Evolutionary conservation across 225 moss, liverwort and hornwort species (phyloP).

Genomic region (Polytrichum commune): DNA sequence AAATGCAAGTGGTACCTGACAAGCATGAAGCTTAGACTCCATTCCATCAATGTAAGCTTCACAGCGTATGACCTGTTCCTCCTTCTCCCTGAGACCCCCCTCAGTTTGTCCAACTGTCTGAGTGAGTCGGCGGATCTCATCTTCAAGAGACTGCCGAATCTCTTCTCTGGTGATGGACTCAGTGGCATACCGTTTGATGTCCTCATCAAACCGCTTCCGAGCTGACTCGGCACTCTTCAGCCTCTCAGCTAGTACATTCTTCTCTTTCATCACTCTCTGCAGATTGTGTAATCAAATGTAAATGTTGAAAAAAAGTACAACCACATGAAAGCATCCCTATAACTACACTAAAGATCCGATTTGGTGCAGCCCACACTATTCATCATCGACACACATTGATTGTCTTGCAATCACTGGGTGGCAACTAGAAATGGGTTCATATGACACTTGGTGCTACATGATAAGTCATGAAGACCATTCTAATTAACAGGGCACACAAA

Average conservation of each 20-base stretch:
- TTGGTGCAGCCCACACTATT: too few relatives aligned
- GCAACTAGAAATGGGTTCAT: too few relatives aligned
- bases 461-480: too few relatives aligned
- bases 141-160: conserved; percentile 57
- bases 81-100: conserved; percentile 67
- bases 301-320: background rate
- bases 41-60: conserved; percentile 74
- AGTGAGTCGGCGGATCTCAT: conserved; percentile 61
- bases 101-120: conserved; percentile 71
- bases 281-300: background rate
- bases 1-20: conserved; percentile 36
- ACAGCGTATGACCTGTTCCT: conserved; percentile 69
- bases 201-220: conserved; percentile 64
- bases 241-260: conserved; percentile 64
- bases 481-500: too few relatives aligned
- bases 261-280: conserved; percentile 62
- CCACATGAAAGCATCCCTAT: too few relatives aligned
- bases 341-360: too few relatives aligned
- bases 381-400: too few relatives aligned
- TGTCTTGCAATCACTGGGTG: too few relatives aligned
- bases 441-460: too few relatives aligned
- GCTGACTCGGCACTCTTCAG: conserved; percentile 64
- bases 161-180: conserved; percentile 64
- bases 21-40: conserved; percentile 68
- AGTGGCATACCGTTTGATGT: conserved; percentile 57